phyloP scores from a whole-genome alignment of 2,329 filamentous ascomycete species.

The Didymella sp. region DNA sequence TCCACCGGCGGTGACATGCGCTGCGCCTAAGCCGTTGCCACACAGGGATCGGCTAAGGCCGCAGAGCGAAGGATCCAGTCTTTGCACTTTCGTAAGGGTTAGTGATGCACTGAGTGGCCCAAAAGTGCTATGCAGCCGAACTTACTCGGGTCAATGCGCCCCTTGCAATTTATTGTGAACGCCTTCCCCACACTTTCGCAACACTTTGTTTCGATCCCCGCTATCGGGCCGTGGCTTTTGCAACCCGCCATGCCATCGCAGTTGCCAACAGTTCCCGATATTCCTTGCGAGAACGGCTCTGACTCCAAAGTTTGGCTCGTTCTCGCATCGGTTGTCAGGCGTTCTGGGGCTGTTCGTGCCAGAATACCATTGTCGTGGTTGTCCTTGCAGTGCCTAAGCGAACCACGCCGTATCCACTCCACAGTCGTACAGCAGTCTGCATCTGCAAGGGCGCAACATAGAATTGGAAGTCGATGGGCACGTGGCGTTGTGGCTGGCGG shows the following conservation, averaged over 20 bases:
- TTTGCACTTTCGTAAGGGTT: background rate
- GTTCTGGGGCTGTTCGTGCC: background rate
- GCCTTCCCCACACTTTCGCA: conserved; percentile 20
- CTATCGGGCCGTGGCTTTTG: conserved; percentile 12
- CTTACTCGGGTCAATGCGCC: conserved; percentile 15
- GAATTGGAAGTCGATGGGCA: conserved; percentile 2
- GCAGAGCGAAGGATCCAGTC: conserved; percentile 35
- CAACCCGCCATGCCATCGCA: background rate
- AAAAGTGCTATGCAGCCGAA: conserved; percentile 13
- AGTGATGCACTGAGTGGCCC: conserved; percentile 1
- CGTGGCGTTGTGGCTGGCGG: conserved; percentile 20
- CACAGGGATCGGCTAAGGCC: conserved; percentile 46
- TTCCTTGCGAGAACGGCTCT: background rate
- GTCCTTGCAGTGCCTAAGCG: conserved; percentile 1
- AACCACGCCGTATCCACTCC: conserved; percentile 1
- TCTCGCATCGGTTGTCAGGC: background rate
- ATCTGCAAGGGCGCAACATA: conserved; percentile 13
- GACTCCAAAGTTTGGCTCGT: background rate
- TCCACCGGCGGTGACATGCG: conserved; percentile 24
- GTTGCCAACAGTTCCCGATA: background rate
- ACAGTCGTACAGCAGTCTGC: conserved; percentile 8
- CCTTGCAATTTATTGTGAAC: conserved; percentile 23
- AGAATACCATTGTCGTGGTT: background rate
- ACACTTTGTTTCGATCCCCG: conserved; percentile 17
- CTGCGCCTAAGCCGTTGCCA: conserved; percentile 36